Conservation (phyloP, 805 yeast genomes). For the Pichia occidentalis region DNA sequence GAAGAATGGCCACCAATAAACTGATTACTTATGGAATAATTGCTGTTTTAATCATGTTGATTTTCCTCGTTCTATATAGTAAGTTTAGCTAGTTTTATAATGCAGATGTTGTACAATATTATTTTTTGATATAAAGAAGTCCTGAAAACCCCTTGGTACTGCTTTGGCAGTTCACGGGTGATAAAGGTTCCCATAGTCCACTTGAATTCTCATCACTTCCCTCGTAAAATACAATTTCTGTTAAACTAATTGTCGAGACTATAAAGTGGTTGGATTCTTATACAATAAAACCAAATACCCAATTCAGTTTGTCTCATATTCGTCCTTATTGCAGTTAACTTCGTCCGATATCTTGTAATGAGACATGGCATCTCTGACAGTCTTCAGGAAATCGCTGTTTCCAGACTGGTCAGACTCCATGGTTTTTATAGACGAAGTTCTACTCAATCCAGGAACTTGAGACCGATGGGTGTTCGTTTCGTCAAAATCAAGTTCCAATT, state of each 20-base stretch:
- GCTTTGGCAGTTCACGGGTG: too few relatives aligned
- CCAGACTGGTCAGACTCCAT: slow-evolving; percentile 18
- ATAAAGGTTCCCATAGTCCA: neutral
- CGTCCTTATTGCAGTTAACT: slow-evolving; percentile 46
- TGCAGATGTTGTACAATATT: too few relatives aligned
- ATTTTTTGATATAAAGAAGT: too few relatives aligned
- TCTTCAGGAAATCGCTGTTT: slow-evolving; percentile 32
- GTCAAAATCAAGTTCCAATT: slow-evolving; percentile 61
- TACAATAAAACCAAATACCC: too few relatives aligned
- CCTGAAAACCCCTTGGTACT: too few relatives aligned
- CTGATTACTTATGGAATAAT: slow-evolving; percentile 87
- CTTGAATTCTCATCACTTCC: neutral
- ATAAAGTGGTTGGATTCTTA: too few relatives aligned
- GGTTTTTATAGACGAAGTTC: slow-evolving; percentile 26
- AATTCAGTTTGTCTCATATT: slow-evolving; percentile 43
- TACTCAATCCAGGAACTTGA: slow-evolving; percentile 30
- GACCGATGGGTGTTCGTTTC: slow-evolving; percentile 32
- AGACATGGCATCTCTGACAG: slow-evolving; percentile 38
- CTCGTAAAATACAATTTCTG: too few relatives aligned
- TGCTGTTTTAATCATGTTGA: slow-evolving; percentile 75
- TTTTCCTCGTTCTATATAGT: slow-evolving; percentile 74
- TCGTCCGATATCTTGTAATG: slow-evolving; percentile 30
- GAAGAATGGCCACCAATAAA: slow-evolving; percentile 87
- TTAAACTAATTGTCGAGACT: neutral
- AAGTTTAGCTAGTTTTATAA: slow-evolving; percentile 51